Base-by-base conservation (phyloP, 2,329 filamentous ascomycete genomes). In the Aspergillus sp. region DNA sequence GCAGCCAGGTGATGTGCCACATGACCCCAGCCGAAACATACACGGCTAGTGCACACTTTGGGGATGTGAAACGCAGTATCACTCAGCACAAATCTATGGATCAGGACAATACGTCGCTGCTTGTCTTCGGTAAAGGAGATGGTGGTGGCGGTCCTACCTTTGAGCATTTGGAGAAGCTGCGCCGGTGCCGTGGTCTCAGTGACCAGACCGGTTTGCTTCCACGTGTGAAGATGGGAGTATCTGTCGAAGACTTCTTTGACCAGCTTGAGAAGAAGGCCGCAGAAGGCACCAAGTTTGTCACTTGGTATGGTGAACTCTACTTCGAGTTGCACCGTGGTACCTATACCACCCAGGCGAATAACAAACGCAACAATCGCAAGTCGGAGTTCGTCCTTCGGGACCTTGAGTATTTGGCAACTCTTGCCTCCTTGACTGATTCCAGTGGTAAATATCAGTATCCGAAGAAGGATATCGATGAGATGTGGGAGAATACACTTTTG, bases 291-390 rank as follows among this genome's bases (percentile, higher is more conserved):
- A 77, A 88, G 12, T 85, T 96, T 42, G 87, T 90, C 26, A 97
- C 93, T 1, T 98, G 93, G 93, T 95, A 95, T 63, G 93, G 93
- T 34, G 93, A 98, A 70, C 78, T 98, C 7, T 98, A 98, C 71
- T 95, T 98, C 65, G 93, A 98, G 68, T 79, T 98, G 39, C 93
- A 98, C 65, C 86, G 93, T 47, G 93, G 93, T 42, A 97, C 91
- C 9, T 97, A 97, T 69, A 98, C 93, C 4, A 96, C 91, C 0
- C 91, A 97, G 66, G 86, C 90, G 47, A 95, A 96, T 71, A 98
- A 95, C 74, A 98, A 98, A 73, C 82, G 82, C 56, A 91, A 94
- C 73, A 98, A 97, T 64, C 81, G 93, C 43, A 86, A 84, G 61
- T 78, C 88, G 0, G 93, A 98, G 68, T 82, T 86, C 42, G 68